phyloP scores from a whole-genome alignment of 2,329 filamentous ascomycete species.

The Paracorniculantispora psalliotae region DNA sequence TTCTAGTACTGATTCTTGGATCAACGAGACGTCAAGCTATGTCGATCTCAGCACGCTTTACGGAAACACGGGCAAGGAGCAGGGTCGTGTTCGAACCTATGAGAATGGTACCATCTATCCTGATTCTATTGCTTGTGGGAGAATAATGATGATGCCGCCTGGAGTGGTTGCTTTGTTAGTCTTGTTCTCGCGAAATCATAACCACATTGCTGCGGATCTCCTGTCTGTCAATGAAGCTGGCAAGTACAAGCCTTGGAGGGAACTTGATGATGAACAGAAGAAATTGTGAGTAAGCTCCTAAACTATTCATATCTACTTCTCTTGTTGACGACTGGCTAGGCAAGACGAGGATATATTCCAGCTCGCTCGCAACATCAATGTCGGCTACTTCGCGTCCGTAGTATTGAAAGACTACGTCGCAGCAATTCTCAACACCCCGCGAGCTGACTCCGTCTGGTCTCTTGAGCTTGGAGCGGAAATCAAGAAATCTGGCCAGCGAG shows the following conservation, averaged over 20 bases:
- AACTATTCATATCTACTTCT: too few species aligned
- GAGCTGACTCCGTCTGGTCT: conserved; percentile 25
- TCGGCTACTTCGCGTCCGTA: conserved; percentile 48
- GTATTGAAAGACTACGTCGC: conserved; percentile 49
- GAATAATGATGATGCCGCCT: background rate
- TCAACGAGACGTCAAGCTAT: conserved; percentile 34
- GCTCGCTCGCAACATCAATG: conserved; percentile 43
- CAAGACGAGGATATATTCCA: conserved; percentile 32
- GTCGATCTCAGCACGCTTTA: conserved; percentile 43
- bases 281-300: too few species aligned
- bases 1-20: conserved; percentile 20
- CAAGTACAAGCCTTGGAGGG: too few species aligned
- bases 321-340: too few species aligned
- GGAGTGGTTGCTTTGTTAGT: background rate
- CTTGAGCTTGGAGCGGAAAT: conserved; percentile 18
- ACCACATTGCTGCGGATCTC: conserved; percentile 19
- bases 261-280: too few species aligned
- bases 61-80: conserved; percentile 45
- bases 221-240: background rate
- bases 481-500: background rate
- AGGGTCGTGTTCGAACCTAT: conserved; percentile 37
- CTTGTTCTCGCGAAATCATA: background rate
- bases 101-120: background rate
- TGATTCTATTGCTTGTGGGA: background rate
- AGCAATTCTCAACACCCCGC: conserved; percentile 41